Conservation (phyloP, 306 rosid genomes). For the Phaseolus lunatus region DNA sequence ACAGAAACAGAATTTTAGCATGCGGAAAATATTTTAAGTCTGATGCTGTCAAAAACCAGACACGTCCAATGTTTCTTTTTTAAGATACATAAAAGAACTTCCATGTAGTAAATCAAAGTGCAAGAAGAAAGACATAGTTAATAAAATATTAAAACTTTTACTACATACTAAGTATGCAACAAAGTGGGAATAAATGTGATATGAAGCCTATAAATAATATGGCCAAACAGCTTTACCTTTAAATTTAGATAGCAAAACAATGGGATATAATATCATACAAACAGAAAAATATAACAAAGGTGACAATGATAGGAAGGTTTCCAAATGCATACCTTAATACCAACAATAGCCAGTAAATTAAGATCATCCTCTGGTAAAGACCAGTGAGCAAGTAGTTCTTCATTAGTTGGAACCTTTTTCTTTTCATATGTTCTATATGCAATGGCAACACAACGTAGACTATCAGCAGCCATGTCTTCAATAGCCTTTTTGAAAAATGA, state of each 20-base stretch:
- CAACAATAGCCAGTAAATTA: conserved; percentile 89
- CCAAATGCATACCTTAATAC: conserved; percentile 72
- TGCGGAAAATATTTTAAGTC: not conserved
- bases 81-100: not conserved
- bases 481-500: conserved; percentile 68
- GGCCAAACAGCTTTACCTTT: conserved; percentile 16
- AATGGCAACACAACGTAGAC: conserved; percentile 92
- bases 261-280: not conserved
- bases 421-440: conserved; percentile 75
- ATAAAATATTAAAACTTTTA: not conserved
- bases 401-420: conserved; percentile 72
- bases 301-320: conserved; percentile 15
- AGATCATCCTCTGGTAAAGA: conserved; percentile 89
- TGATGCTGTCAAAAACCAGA: conserved; percentile 14
- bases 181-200: conserved; percentile 14
- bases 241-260: conserved; percentile 15
- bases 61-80: not conserved
- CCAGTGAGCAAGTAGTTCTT: conserved; percentile 77
- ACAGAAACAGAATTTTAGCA: not conserved
- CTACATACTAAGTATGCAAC: not conserved
- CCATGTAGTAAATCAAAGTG: not conserved
- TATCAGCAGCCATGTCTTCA: conserved; percentile 85
- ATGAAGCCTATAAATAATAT: not conserved
- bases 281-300: conserved; percentile 1
- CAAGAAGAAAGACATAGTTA: conserved; percentile 29